Conservation (phyloP, 176 grass and related monocot genomes). For the Phoenix dactylifera region DNA sequence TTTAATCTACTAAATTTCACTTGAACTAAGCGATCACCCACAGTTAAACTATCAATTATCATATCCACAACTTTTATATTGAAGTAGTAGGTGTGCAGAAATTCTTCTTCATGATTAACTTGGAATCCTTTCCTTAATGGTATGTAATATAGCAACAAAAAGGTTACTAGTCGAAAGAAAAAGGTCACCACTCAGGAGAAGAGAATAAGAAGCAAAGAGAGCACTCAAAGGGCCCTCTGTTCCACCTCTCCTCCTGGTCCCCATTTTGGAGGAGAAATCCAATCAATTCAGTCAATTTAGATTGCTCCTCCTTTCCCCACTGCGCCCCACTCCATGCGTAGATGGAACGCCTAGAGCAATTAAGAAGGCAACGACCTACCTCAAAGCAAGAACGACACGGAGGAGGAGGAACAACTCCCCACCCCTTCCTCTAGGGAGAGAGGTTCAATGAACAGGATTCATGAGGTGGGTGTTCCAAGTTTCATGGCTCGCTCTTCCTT, state of each 20-base stretch:
- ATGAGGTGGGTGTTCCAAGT: neutral
- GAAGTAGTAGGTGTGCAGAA: neutral
- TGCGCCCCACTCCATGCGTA: neutral
- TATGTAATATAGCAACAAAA: neutral
- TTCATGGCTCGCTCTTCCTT: neutral
- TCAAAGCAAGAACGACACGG: neutral
- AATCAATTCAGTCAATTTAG: conserved; percentile 8
- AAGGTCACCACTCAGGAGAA: neutral
- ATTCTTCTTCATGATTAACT: neutral
- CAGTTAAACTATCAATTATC: no score
- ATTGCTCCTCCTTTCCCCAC: neutral
- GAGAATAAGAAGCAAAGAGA: neutral
- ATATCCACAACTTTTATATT: no score
- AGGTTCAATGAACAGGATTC: neutral
- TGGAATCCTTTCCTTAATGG: neutral
- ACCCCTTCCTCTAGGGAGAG: neutral
- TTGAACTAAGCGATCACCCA: neutral
- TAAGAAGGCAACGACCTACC: neutral
- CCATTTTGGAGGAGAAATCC: neutral
- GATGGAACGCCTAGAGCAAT: neutral
- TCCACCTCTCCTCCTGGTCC: neutral
- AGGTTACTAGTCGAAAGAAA: neutral
- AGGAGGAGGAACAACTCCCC: neutral
- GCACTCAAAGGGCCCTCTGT: neutral
- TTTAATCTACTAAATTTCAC: no score